Evolutionary conservation across 2,329 filamentous ascomycete species (phyloP).

Genomic region (Teratosphaeria zuluensis): DNA sequence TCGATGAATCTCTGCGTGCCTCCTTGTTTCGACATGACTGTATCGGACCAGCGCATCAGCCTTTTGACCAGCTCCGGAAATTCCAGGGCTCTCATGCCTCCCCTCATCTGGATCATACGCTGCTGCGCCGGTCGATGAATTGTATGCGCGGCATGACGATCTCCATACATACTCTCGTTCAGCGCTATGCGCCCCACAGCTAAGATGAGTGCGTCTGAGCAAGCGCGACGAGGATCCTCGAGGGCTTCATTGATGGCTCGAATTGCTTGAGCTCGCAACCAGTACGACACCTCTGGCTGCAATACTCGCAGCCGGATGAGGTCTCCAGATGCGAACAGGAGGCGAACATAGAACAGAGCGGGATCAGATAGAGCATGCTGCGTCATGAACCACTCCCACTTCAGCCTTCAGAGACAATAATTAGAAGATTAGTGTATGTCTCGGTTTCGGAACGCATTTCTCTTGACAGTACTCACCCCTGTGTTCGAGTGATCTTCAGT

Average conservation of each 20-base stretch:
- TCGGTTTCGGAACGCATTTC: too few species aligned
- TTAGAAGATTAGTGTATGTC: too few species aligned
- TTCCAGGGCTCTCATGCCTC: constrained; percentile 20
- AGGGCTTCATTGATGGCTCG: constrained; percentile 17
- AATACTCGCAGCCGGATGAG: constrained; percentile 18
- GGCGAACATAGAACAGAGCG: constrained; percentile 25
- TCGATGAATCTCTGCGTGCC: constrained; percentile 20
- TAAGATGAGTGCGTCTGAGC: constrained; percentile 14
- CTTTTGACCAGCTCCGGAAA: constrained; percentile 25
- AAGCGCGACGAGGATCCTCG: constrained; percentile 10
- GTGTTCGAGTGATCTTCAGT: constrained; percentile 19
- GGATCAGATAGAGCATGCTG: constrained; percentile 23
- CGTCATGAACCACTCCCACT: constrained; percentile 26
- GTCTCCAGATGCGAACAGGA: constrained; percentile 25
- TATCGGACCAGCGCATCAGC: constrained; percentile 25
- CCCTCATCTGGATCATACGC: constrained; percentile 25
- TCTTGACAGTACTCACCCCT: constrained; percentile 8
- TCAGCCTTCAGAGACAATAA: not conserved
- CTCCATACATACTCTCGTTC: constrained; percentile 26
- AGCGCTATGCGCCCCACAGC: constrained; percentile 26
- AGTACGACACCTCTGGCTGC: constrained; percentile 14
- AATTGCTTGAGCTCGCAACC: constrained; percentile 22
- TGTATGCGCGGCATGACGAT: constrained; percentile 18
- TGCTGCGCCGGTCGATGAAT: constrained; percentile 25
- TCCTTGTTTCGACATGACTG: constrained; percentile 24